Conservation (phyloP, 2,329 filamentous ascomycete genomes). For the Teratosphaeria epicoccoides region DNA sequence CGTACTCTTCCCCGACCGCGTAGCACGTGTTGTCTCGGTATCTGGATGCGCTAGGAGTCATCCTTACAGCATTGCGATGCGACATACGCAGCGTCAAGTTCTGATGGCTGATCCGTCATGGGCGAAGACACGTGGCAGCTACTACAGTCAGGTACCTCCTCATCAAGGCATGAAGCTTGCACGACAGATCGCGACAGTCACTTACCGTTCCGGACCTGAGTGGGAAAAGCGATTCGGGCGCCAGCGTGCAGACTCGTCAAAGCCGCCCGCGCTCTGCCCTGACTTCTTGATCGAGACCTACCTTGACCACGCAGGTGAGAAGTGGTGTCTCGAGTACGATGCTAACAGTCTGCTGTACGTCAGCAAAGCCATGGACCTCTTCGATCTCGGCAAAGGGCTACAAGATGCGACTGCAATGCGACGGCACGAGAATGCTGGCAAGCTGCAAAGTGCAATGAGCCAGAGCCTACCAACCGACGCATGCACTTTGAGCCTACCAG, state of each 20-base stretch:
- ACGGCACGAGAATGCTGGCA: slow-evolving; percentile 49
- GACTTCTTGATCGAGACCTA: slow-evolving; percentile 98
- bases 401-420: slow-evolving; percentile 54
- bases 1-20: slow-evolving; percentile 68
- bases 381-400: slow-evolving; percentile 70
- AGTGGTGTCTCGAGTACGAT: slow-evolving; percentile 95
- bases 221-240: slow-evolving; percentile 95
- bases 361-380: slow-evolving; percentile 97
- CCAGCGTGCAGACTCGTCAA: slow-evolving; percentile 70
- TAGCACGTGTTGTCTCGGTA: slow-evolving; percentile 75
- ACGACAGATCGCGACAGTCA: slow-evolving; percentile 93
- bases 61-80: slow-evolving; percentile 97
- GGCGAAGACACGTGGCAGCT: slow-evolving; percentile 68
- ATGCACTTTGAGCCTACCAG: slow-evolving; percentile 76
- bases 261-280: slow-evolving; percentile 85
- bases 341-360: slow-evolving; percentile 92
- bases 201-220: slow-evolving; percentile 89
- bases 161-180: slow-evolving; percentile 97
- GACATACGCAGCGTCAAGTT: slow-evolving; percentile 92
- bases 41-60: slow-evolving; percentile 90
- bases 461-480: slow-evolving; percentile 31
- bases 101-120: slow-evolving; percentile 99
- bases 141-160: slow-evolving; percentile 72
- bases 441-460: slow-evolving; percentile 36
- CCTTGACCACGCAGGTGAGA: slow-evolving; percentile 93